Percentiles rank a stretch among this genome's conserved stretches.
Conservation (phyloP, 1,139 yeast species). For the Kazachstania sp. region DNA sequence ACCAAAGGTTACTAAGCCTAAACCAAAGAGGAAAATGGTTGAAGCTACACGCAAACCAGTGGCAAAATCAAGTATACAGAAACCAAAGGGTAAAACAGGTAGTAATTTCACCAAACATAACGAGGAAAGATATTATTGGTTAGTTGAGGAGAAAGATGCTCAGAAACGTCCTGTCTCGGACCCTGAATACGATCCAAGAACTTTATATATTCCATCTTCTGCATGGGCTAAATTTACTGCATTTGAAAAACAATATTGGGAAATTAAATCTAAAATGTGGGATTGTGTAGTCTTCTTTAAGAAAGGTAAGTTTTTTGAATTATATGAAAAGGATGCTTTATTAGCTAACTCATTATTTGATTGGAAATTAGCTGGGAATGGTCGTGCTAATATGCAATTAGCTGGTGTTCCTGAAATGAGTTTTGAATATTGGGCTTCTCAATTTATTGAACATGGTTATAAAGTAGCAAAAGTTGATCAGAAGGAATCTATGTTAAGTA, state of each 20-base stretch:
- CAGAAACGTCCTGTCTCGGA: slow-evolving; percentile 62
- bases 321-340: slow-evolving; percentile 91
- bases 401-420: slow-evolving; percentile 99
- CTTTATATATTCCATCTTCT: slow-evolving; percentile 71
- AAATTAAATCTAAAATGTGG: slow-evolving; percentile 90
- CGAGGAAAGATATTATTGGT: slow-evolving; percentile 90
- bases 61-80: slow-evolving; percentile 2
- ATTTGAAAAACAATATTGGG: slow-evolving; percentile 97
- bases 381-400: slow-evolving; percentile 92
- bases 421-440: slow-evolving; percentile 94
- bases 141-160: slow-evolving; percentile 75
- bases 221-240: slow-evolving; percentile 95
- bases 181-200: slow-evolving; percentile 85
- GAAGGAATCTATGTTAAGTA: slow-evolving; percentile 79
- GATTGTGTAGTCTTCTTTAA: slow-evolving; percentile 95
- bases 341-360: slow-evolving; percentile 87
- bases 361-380: slow-evolving; percentile 92
- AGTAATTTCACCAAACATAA: slow-evolving; percentile 58
- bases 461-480: slow-evolving; percentile 96
- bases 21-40: slow-evolving; percentile 5
- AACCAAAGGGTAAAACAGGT: slow-evolving; percentile 28
- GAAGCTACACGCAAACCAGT: not conserved
- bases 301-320: slow-evolving; percentile 92
- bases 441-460: slow-evolving; percentile 84
- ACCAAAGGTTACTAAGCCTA: slow-evolving; percentile 2